Evolutionary conservation across 441 rosid genomes (phyloP).

Genomic region (Adansonia madagascariensis): DNA sequence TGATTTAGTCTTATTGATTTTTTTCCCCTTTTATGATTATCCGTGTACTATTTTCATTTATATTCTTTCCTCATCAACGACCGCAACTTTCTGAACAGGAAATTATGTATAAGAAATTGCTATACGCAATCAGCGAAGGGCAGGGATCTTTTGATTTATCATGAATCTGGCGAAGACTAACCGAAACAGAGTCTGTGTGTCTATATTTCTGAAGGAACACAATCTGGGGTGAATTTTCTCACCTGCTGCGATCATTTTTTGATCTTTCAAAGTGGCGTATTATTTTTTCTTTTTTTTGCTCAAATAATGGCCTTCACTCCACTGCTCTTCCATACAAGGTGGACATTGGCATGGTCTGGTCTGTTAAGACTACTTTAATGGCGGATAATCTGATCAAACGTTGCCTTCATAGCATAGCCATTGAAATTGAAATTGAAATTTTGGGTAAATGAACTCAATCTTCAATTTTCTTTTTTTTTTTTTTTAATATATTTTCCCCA

Average conservation of each 20-base stretch:
- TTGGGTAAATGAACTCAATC: not conserved
- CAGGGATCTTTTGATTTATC: constrained; percentile 98
- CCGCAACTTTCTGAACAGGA: constrained; percentile 59
- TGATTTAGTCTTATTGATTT: not conserved
- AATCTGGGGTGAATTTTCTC: constrained; percentile 26
- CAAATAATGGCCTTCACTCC: constrained; percentile 42
- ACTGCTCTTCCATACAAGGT: constrained; percentile 26
- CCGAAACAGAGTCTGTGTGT: constrained; percentile 36
- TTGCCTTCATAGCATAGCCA: not conserved
- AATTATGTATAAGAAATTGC: constrained; percentile 88
- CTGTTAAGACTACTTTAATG: not conserved
- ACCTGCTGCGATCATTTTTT: not conserved
- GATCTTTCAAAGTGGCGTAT: constrained; percentile 39
- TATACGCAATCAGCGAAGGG: constrained; percentile 94
- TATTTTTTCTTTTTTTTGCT: constrained; percentile 26
- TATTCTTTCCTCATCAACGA: constrained; percentile 19
- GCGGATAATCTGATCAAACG: not conserved
- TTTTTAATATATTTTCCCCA: not conserved
- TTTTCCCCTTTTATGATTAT: not conserved
- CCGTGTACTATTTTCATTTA: not conserved
- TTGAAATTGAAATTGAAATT: not conserved
- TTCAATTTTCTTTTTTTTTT: not conserved
- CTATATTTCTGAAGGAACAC: constrained; percentile 34
- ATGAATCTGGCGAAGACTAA: constrained; percentile 34
- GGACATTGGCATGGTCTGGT: constrained; percentile 40